Base-by-base conservation (phyloP, 139 green algal species). In the Chlamydomonas asymmetrica region DNA sequence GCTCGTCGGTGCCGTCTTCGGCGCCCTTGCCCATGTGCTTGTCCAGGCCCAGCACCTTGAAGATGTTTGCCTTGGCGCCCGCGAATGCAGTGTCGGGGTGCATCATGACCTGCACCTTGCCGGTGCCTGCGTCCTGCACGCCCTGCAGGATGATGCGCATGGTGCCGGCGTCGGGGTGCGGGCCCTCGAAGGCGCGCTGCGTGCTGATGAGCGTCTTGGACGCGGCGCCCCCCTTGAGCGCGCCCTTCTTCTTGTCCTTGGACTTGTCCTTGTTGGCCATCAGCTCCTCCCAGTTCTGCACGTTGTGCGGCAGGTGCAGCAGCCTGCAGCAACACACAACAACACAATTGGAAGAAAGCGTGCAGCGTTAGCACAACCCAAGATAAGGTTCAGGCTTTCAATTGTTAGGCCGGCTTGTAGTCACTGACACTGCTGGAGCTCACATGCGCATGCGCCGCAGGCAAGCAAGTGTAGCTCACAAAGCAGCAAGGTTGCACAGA, bases 251-350 rank as follows among this genome's bases (percentile, higher is more conserved):
- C 16, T 40, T 35, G 32, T 2, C 16, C 32, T 3, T 0, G 41
- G 64, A 40, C 34, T 29, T 18, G 20, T n/a, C 23, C 4, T 41
- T 38, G 32, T 65, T 64, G 29, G 27, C 10, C 37, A 39, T 37
- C 27, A 71, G 39, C 22, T 34, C 27, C n/a, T 71, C 64, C 64
- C 64, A 71, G 20, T 3, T 61, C 22, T 13, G 40, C 10, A n/a
- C 9, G 39, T 71, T 34, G 48, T n/a, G n/a, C n/a, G 62, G 41
- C 34, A 78, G 31, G 32, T 61, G 27, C 38, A 78, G 60, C 23
- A 72, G 39, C 64, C 43, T 71, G 64, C 2, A n/a, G n/a, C n/a
- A n/a, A 23, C 16, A 62, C 25, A 27, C 25, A 27, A 25, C 32
- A 27, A 25, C 32, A 35, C 6, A 62, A 7, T 27, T 35, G 54